Evolutionary conservation across 1,139 yeast species (phyloP), one percentile per base, ranked within the genome.

Genomic region (Taphrina flavorubra): DNA sequence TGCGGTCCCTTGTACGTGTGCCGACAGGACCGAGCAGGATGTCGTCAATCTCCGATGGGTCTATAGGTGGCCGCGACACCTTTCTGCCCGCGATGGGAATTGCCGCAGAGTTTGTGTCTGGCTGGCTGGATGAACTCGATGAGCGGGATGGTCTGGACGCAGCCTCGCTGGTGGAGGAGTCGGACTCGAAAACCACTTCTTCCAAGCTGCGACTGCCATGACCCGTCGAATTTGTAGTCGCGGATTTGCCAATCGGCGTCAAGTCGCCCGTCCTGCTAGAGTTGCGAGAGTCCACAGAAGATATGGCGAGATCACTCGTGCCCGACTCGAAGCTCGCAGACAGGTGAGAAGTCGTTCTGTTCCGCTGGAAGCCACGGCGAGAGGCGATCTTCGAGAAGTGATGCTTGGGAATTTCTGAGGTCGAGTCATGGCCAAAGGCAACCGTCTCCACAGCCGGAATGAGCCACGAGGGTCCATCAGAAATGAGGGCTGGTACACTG

Each of bases 391-490:
- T 18, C 11, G 8, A 13, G 4, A 25, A 34, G 53, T 49, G 36
- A 8, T 25, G 16, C 40, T 36, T 34, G 40, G 58, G 25, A 53
- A 34, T 44, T 46, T 63, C 67, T 34, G 61, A 39, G 7, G 67
- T 40, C 20, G 40, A 18, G 10, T 63, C 67, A 36, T 63, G 61
- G 14, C 55, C 68, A 49, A 51, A 68, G 34, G 68, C 70, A 13
- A 59, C 40, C 20, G 64, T 62, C 42, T 53, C 62, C 18, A 39
- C 39, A 10, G 57, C 20, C 1, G 70, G 70, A 8, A 68, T 44
- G 25, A 65, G 51, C 62, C 67, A 55, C 20, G 65, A 65, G 10
- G 70, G 70, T 14, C 67, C 51, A 8, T 51, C 56, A 16, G 66
- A 65, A 8, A 65, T 25, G 36, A 59, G 61, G 20, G 53, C 51